Base-by-base conservation (phyloP, 768 basidiomycete genomes). In the Cyclocybe aegerita region DNA sequence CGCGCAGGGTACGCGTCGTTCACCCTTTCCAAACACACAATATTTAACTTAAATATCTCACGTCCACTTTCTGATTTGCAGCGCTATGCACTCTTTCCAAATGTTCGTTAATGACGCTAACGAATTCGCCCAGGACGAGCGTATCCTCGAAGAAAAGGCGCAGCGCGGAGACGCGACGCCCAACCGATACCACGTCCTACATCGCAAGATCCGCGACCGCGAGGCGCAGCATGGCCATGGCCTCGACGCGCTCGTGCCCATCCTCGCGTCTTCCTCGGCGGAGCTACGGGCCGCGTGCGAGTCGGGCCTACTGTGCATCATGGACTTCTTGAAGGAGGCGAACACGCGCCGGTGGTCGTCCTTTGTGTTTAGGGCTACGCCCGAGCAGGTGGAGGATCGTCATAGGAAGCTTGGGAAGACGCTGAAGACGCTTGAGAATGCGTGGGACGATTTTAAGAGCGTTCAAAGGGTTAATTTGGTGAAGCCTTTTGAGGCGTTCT, bases 201-300 rank as follows among this genome's bases (percentile, higher is more conserved):
- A 64, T 3, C 55, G 55, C 3, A 55, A 61, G 1, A 60, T 73
- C 32, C 56, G 54, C 12, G 65, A 67, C 39, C 69, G 66, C 16
- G 75, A 78, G 54, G 46, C 60, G 0, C 58, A 64, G 31, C 71
- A 76, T 44, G 76, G 76, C 0, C 75, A 78, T 50, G 68, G 69
- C 44, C 63, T 78, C 12, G 70, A 74, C 47, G 57, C 66, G 0
- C 65, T 75, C n/a, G 61, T 76, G 8, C 77, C 75, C 11, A 71
- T 77, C 35, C 63, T 78, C 15, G 62, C 61, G 0, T 39, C 58
- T 3, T 66, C 71, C 4, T 75, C 77, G 6, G 57, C 54, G 1
- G 61, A 63, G 0, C 61, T 78, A 4, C 68, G 76, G 4, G 41
- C 42, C 1, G 62, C 71, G 1, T 71, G 70, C 17, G 65, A 67